Percentiles rank a stretch among this genome's conserved stretches.
Conservation (phyloP, 352 stramenopile species). For the Phytophthora lateralis region DNA sequence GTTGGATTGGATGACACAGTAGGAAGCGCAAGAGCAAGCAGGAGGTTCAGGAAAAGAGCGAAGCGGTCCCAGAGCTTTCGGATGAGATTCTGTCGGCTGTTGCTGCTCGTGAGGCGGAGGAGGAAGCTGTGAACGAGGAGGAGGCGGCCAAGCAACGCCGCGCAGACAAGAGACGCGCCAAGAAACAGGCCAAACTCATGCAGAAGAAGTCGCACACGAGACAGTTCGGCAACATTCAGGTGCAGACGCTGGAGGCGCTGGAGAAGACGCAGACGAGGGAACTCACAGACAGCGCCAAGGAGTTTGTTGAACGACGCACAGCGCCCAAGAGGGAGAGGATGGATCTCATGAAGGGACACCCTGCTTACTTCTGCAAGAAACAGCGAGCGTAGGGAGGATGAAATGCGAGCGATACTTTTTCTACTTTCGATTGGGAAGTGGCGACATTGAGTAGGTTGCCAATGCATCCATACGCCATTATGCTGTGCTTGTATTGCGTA, state of each 20-base stretch:
- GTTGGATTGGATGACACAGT: background rate
- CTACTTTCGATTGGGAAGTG: too few species aligned
- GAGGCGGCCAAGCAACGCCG: constrained; percentile 34
- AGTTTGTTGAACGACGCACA: constrained; percentile 56
- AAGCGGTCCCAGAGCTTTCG: constrained; percentile 50
- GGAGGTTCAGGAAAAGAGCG: constrained; percentile 14
- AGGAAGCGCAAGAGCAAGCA: constrained; percentile 63
- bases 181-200: constrained; percentile 30
- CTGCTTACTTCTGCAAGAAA: constrained; percentile 75
- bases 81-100: constrained; percentile 71
- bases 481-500: too few species aligned
- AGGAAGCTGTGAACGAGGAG: constrained; percentile 48
- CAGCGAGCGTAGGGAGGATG: constrained; percentile 49
- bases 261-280: constrained; percentile 46
- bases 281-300: constrained; percentile 48
- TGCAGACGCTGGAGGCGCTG: constrained; percentile 67
- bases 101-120: constrained; percentile 69
- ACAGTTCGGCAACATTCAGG: constrained; percentile 75
- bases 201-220: constrained; percentile 69
- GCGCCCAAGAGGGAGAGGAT: constrained; percentile 66
- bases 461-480: too few species aligned
- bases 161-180: constrained; percentile 32
- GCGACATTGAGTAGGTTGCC: background rate
- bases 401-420: background rate
- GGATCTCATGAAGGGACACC: constrained; percentile 72